Percentiles rank a stretch among this genome's conserved stretches.
Conservation (phyloP, 164 flowering plant species). For the Tetracentron sinense region DNA sequence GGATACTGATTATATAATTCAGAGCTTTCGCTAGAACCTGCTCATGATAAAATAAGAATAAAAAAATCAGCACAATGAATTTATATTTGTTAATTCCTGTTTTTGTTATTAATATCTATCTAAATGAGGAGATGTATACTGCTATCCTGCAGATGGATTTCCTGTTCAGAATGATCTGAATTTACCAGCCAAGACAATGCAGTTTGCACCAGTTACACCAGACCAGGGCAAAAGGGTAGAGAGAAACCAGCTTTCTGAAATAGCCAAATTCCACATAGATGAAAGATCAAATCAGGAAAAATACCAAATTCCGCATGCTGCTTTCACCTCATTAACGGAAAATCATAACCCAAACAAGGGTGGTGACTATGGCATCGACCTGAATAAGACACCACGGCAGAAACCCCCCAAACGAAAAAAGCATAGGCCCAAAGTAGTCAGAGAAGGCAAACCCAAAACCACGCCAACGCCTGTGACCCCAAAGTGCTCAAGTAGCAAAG, state of each 20-base stretch:
- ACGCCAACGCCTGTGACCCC: slow-evolving; percentile 37
- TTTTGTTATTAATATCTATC: too few relatives aligned
- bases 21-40: too few relatives aligned
- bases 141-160: slow-evolving; percentile 25
- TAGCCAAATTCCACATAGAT: neutral
- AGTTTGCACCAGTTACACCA: slow-evolving; percentile 20
- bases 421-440: slow-evolving; percentile 73
- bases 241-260: slow-evolving; percentile 8
- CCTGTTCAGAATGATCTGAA: slow-evolving; percentile 25
- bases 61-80: too few relatives aligned
- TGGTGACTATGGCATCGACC: slow-evolving; percentile 21
- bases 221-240: neutral
- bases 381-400: slow-evolving; percentile 44
- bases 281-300: slow-evolving; percentile 11
- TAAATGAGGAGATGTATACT: neutral
- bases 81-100: too few relatives aligned
- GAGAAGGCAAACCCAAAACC: slow-evolving; percentile 52
- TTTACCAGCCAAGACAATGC: slow-evolving; percentile 14
- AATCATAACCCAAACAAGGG: slow-evolving; percentile 31
- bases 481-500: slow-evolving; percentile 7
- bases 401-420: slow-evolving; percentile 59
- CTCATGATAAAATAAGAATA: too few relatives aligned
- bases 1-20: too few relatives aligned
- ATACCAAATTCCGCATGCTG: slow-evolving; percentile 9
- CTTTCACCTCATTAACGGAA: slow-evolving; percentile 24